Evolutionary conservation across 1,284 basidiomycete genomes (phyloP).

Genomic region (Malassezia sympodialis): DNA sequence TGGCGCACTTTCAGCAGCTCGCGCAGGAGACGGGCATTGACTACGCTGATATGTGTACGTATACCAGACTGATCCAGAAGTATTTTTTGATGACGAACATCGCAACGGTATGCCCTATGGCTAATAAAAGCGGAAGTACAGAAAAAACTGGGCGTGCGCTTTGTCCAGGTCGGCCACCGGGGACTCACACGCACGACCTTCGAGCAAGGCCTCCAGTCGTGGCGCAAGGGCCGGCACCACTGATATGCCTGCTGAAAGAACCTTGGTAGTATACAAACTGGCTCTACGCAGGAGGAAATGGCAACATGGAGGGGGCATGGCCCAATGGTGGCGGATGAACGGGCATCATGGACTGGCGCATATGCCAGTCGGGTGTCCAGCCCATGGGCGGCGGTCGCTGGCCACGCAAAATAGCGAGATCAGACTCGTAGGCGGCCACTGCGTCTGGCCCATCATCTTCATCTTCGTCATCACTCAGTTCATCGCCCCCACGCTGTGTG

Average conservation of each 20-base stretch:
- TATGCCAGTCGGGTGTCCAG: constrained; percentile 9
- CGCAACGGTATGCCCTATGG: constrained; percentile 20
- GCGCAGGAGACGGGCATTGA: constrained; percentile 27
- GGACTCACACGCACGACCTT: constrained; percentile 35
- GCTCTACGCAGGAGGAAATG: constrained; percentile 12
- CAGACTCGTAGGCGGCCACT: constrained; percentile 6
- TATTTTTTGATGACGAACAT: constrained; percentile 45
- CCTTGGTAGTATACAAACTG: background rate
- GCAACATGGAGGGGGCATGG: constrained; percentile 5
- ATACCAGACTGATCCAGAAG: background rate
- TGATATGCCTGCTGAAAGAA: background rate
- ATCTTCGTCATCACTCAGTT: constrained; percentile 38
- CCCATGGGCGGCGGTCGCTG: background rate
- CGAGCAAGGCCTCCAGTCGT: constrained; percentile 29
- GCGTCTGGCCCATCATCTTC: background rate
- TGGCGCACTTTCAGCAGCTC: constrained; percentile 34
- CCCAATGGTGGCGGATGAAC: constrained; percentile 6
- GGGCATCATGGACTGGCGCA: background rate
- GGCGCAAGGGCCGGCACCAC: constrained; percentile 18
- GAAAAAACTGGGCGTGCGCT: constrained; percentile 42
- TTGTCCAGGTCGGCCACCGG: constrained; percentile 33
- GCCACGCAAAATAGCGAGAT: constrained; percentile 11
- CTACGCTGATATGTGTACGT: constrained; percentile 36
- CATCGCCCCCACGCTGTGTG: constrained; percentile 34
- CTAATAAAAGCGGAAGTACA: constrained; percentile 27